A percentile compares a stretch with the other conserved stretches of the same genome.
These are phyloP conservation scores for Akanthomyces uredinophilus DNA, from an alignment of 2,329 filamentous ascomycete species.

Conservation along the genomic window DNA sequence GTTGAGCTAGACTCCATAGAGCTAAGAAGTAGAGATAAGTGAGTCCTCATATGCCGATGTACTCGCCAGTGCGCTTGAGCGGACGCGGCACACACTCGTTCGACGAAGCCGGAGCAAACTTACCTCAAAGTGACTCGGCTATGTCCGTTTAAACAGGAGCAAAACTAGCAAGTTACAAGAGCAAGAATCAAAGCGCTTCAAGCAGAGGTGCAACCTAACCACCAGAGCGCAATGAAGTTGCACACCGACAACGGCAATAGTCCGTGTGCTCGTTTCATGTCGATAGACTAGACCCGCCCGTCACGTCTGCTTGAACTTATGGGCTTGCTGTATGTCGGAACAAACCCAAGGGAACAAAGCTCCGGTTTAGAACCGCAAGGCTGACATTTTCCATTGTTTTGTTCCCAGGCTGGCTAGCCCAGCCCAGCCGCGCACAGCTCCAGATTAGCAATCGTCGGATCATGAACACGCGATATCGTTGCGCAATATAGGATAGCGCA, in stretches of 20 bases:
- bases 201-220: not conserved
- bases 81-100: not conserved
- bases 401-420: not conserved
- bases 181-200: not conserved
- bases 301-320: not conserved
- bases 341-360: not conserved
- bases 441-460: too few relatives aligned
- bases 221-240: not conserved
- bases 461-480: too few relatives aligned
- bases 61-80: not conserved
- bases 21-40: too few relatives aligned
- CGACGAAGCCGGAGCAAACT: not conserved
- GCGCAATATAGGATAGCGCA: too few relatives aligned
- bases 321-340: not conserved
- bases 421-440: too few relatives aligned
- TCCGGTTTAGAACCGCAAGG: not conserved
- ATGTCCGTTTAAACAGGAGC: not conserved
- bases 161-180: not conserved
- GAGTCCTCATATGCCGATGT: too few relatives aligned
- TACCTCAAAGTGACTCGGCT: not conserved
- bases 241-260: constrained; percentile 1
- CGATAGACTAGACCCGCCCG: not conserved
- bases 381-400: not conserved
- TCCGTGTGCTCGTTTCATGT: constrained; percentile 10
- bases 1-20: too few relatives aligned